A percentile compares a stretch with the other conserved stretches of the same genome.
Evolutionary conservation across 2,329 filamentous ascomycete species (phyloP).

Genomic region (Coccinonectria pachysandricola): DNA sequence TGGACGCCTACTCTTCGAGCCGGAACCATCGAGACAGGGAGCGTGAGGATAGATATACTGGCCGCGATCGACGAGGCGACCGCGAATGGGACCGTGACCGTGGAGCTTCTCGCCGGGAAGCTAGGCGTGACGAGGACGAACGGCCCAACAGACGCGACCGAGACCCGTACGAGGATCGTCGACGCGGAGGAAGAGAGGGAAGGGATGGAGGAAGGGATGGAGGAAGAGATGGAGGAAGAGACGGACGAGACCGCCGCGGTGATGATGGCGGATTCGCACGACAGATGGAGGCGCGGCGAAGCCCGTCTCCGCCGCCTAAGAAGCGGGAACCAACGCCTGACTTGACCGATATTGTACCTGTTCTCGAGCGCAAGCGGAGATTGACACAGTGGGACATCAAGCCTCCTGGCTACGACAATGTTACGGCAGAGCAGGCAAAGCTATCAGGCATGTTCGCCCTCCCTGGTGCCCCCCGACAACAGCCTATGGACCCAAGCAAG

Average conservation of each 20-base stretch:
- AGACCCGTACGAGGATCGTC: constrained; percentile 40
- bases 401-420: constrained; percentile 93
- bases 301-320: constrained; percentile 71
- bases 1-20: constrained; percentile 88
- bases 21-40: constrained; percentile 87
- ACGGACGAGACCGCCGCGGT: too few relatives aligned
- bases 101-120: constrained; percentile 48
- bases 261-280: constrained; percentile 27
- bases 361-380: constrained; percentile 79
- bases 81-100: constrained; percentile 69
- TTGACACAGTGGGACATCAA: constrained; percentile 99
- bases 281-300: constrained; percentile 51
- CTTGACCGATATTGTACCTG: constrained; percentile 71
- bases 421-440: constrained; percentile 97
- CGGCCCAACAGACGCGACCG: constrained; percentile 47
- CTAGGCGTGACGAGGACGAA: constrained; percentile 55
- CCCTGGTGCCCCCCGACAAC: constrained; percentile 86
- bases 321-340: constrained; percentile 95
- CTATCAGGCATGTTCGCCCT: constrained; percentile 98
- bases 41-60: constrained; percentile 82
- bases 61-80: constrained; percentile 57
- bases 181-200: constrained; percentile 38
- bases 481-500: constrained; percentile 88
- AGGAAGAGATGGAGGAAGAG: constrained; percentile 30
- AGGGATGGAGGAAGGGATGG: constrained; percentile 34